Percentiles rank a stretch among this genome's conserved stretches.
Evolutionary conservation across 2,329 filamentous ascomycete species (phyloP).

Genomic region (Macrophomina pseudophaseolina): DNA sequence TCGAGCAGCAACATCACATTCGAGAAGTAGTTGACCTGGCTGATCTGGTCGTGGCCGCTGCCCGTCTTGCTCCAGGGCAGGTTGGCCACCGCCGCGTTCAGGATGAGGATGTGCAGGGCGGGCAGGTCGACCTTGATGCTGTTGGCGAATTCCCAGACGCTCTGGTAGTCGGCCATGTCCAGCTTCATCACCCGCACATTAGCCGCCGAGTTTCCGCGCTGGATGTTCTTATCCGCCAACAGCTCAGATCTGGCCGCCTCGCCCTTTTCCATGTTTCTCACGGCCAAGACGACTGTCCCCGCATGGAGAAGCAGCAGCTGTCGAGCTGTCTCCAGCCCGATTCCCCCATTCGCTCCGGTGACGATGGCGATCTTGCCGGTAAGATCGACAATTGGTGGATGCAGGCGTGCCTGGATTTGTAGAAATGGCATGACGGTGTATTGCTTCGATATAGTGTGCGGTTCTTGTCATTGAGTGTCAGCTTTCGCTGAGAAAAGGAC

Average conservation of each 20-base stretch:
- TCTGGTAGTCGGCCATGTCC: constrained; percentile 11
- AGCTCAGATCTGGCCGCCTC: not conserved
- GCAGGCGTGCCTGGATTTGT: not conserved
- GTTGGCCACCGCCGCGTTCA: constrained; percentile 13
- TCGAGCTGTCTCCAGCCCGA: constrained; percentile 27
- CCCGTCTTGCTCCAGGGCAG: not conserved
- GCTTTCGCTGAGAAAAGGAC: no score
- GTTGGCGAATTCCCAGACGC: constrained; percentile 7
- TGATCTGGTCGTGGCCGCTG: constrained; percentile 3
- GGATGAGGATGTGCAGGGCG: not conserved
- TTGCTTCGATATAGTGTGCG: not conserved
- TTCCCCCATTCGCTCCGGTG: constrained; percentile 31
- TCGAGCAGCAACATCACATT: constrained; percentile 7
- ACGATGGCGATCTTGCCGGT: constrained; percentile 28
- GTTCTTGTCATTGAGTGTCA: not conserved
- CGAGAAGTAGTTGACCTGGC: constrained; percentile 13
- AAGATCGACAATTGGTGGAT: not conserved
- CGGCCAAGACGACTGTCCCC: not conserved
- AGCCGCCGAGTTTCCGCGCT: not conserved
- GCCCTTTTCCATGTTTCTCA: constrained; percentile 8
- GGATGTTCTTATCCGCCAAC: not conserved
- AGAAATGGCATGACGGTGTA: not conserved
- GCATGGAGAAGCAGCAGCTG: constrained; percentile 3
- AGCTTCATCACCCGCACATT: constrained; percentile 5
- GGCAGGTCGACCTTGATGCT: not conserved